A percentile compares a stretch with the other conserved stretches of the same genome.
These are phyloP conservation scores for Fusarium udum DNA, from an alignment of 2,329 filamentous ascomycete genomes.

Conservation along the genomic window DNA sequence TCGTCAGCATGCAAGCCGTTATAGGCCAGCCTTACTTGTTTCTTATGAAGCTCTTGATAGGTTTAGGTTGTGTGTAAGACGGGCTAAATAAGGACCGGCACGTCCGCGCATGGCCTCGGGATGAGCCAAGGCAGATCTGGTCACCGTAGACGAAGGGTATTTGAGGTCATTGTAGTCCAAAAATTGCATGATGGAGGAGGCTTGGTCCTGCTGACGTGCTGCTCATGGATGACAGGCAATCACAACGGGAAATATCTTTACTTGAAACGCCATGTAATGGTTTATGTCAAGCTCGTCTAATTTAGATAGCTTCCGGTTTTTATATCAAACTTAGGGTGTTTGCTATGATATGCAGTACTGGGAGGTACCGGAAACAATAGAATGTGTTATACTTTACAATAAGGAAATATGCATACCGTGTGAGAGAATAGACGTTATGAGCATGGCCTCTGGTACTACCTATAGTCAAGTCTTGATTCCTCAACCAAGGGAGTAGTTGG, in stretches of 20 bases:
- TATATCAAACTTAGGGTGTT: background rate
- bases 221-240: background rate
- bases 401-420: background rate
- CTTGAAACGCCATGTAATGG: background rate
- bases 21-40: background rate
- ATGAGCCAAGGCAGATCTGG: slow-evolving; percentile 1
- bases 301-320: too few species aligned
- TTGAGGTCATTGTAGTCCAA: background rate
- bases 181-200: too few species aligned
- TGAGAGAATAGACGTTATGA: background rate
- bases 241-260: background rate
- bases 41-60: background rate
- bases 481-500: background rate
- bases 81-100: slow-evolving; percentile 36
- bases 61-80: slow-evolving; percentile 34
- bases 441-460: background rate
- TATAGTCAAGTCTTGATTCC: background rate
- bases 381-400: background rate
- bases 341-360: background rate
- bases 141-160: background rate
- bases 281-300: background rate
- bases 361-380: background rate
- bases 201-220: background rate
- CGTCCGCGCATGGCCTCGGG: background rate
- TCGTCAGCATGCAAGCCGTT: background rate